phyloP scores from a whole-genome alignment of 352 stramenopile genomes.

The Globisporangium rhizosaccharum region DNA sequence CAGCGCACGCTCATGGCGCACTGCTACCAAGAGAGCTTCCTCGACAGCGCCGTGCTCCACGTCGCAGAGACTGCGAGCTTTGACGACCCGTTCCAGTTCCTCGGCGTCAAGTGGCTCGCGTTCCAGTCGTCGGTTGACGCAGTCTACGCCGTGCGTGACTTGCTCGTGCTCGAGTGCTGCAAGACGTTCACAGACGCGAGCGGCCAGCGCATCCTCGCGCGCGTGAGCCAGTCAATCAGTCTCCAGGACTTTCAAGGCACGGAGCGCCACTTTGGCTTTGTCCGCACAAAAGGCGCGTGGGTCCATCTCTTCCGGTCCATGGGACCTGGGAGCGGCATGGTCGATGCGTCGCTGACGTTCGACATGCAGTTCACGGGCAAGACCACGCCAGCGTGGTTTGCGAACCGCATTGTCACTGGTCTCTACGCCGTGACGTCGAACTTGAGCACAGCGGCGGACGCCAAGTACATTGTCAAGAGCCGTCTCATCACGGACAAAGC shows the following conservation, averaged over 20 bases:
- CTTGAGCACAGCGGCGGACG: constrained; percentile 44
- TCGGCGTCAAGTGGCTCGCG: constrained; percentile 72
- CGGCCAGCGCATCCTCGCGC: constrained; percentile 55
- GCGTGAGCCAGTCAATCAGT: constrained; percentile 52
- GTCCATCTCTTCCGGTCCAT: constrained; percentile 54
- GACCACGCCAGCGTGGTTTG: constrained; percentile 60
- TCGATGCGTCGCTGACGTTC: constrained; percentile 22
- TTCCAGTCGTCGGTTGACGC: constrained; percentile 70
- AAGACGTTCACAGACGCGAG: constrained; percentile 53
- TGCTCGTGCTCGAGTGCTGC: constrained; percentile 51
- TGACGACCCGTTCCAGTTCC: constrained; percentile 60
- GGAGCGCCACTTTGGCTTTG: constrained; percentile 63
- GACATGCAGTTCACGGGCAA: constrained; percentile 18
- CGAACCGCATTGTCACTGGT: constrained; percentile 50
- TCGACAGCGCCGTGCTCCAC: constrained; percentile 73
- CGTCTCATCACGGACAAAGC: constrained; percentile 57
- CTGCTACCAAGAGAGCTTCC: constrained; percentile 64
- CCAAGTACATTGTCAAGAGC: constrained; percentile 57
- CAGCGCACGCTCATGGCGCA: constrained; percentile 57
- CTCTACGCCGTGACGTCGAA: constrained; percentile 31
- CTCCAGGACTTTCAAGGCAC: constrained; percentile 34
- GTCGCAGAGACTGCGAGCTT: constrained; percentile 34
- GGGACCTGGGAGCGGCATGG: constrained; percentile 41
- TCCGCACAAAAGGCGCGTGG: constrained; percentile 43
- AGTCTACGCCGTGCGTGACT: constrained; percentile 58